Conservation (phyloP, 108 stramenopile genomes). For the Conticribra weissflogii region DNA sequence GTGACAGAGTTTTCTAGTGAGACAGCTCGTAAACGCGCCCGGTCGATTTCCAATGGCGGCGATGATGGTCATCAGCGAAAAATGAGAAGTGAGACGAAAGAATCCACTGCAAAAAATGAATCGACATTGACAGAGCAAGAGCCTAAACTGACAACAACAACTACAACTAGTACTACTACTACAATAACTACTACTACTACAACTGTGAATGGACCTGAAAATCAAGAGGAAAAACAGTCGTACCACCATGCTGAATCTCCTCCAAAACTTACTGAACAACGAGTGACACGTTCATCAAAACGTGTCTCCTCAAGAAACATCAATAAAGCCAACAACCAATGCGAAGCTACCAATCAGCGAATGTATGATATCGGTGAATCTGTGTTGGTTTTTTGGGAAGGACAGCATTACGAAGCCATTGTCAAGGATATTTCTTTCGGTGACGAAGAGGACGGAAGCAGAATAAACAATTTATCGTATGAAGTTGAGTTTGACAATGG, state of each 20-base stretch:
- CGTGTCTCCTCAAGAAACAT: no score
- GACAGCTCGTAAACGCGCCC: background rate
- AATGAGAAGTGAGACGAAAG: background rate
- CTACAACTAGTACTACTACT: no score
- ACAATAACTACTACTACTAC: no score
- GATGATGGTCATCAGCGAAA: background rate
- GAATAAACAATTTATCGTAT: conserved; percentile 9
- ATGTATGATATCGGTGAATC: conserved; percentile 33
- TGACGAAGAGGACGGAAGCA: background rate
- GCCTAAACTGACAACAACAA: no score
- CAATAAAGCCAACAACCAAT: no score
- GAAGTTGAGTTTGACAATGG: conserved; percentile 40
- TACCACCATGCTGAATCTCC: no score
- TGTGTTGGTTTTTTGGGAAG: conserved; percentile 17
- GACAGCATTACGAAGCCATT: conserved; percentile 19
- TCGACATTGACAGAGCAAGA: no score
- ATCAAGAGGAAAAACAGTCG: no score
- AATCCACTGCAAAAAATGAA: background rate
- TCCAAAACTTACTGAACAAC: no score
- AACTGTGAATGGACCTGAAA: no score
- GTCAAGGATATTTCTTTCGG: conserved; percentile 29
- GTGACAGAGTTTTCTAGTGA: no score
- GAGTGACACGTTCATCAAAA: conserved; percentile 1
- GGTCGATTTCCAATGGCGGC: background rate
- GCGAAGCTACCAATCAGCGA: conserved; percentile 7